Evolutionary conservation across 2,329 filamentous ascomycete genomes (phyloP).

Genomic region (Fusarium stilboides): DNA sequence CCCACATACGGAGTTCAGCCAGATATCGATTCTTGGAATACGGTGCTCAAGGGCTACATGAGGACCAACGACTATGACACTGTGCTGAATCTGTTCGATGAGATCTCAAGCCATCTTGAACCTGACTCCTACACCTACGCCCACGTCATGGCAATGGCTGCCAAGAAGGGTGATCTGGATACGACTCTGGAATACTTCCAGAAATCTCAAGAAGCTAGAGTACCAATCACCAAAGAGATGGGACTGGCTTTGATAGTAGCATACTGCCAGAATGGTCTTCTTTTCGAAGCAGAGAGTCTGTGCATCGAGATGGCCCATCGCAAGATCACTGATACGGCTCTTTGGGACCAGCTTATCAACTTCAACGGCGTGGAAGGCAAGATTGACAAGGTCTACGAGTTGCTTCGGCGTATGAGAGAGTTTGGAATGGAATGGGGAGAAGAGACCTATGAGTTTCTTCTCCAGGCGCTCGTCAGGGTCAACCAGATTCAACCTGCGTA

Average conservation of each 20-base stretch:
- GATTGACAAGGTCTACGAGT: constrained; percentile 63
- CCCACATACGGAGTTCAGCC: constrained; percentile 70
- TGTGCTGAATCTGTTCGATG: constrained; percentile 74
- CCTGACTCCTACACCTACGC: constrained; percentile 78
- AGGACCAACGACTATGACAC: constrained; percentile 77
- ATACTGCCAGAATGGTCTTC: constrained; percentile 65
- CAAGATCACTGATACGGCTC: constrained; percentile 68
- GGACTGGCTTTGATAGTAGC: constrained; percentile 77
- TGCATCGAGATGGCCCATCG: constrained; percentile 66
- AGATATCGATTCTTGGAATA: constrained; percentile 79
- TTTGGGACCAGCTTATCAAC: constrained; percentile 85
- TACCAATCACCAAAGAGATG: constrained; percentile 71
- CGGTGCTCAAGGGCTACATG: constrained; percentile 79
- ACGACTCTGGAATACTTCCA: constrained; percentile 76
- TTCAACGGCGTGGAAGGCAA: constrained; percentile 76
- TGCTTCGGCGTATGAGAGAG: constrained; percentile 66
- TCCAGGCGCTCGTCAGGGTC: constrained; percentile 65
- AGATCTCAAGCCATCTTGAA: constrained; percentile 64
- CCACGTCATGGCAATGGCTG: constrained; percentile 81
- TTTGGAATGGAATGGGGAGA: constrained; percentile 63
- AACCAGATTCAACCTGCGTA: constrained; percentile 67
- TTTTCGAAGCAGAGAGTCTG: constrained; percentile 57
- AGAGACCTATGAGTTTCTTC: constrained; percentile 65
- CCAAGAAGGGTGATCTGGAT: constrained; percentile 80
- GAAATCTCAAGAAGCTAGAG: constrained; percentile 68